These are phyloP conservation scores for Fusarium chaquense DNA, from an alignment of 2,329 filamentous ascomycete genomes.

Conservation along the genomic window DNA sequence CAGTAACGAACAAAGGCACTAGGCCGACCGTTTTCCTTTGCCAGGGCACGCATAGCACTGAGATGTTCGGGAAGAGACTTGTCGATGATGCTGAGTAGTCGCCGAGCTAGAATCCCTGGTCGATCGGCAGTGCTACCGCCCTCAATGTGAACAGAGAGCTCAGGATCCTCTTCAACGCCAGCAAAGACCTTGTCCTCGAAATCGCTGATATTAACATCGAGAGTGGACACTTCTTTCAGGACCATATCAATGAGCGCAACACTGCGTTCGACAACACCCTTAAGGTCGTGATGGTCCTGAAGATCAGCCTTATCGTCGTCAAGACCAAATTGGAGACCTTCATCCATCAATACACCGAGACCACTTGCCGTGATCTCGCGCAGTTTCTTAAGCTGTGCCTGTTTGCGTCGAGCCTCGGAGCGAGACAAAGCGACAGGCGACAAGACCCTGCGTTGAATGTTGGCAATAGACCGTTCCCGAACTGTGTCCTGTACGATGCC, in stretches of 20 bases:
- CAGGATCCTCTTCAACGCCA: conserved; percentile 71
- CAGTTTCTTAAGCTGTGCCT: conserved; percentile 76
- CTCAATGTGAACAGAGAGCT: conserved; percentile 65
- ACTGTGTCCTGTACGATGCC: conserved; percentile 81
- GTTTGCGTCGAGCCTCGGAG: conserved; percentile 80
- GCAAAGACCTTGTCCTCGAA: conserved; percentile 76
- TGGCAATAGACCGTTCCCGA: conserved; percentile 75
- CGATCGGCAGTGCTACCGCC: conserved; percentile 59
- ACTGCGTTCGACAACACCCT: conserved; percentile 81
- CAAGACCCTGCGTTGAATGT: conserved; percentile 78
- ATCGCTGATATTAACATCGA: conserved; percentile 71
- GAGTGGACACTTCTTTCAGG: conserved; percentile 74
- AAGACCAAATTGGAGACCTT: conserved; percentile 78
- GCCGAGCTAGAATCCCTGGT: conserved; percentile 72
- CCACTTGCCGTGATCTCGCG: conserved; percentile 86
- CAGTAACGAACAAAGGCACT: conserved; percentile 85
- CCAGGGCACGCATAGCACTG: conserved; percentile 65
- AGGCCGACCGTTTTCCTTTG: conserved; percentile 78
- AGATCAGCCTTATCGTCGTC: conserved; percentile 69
- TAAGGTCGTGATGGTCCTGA: conserved; percentile 67
- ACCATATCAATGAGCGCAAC: conserved; percentile 90
- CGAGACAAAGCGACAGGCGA: conserved; percentile 82
- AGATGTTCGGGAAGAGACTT: conserved; percentile 76
- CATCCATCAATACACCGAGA: conserved; percentile 87
- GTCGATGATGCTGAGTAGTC: conserved; percentile 77